Conservation (phyloP, 2,329 filamentous ascomycete genomes). For the Bipolaris zeicola region DNA sequence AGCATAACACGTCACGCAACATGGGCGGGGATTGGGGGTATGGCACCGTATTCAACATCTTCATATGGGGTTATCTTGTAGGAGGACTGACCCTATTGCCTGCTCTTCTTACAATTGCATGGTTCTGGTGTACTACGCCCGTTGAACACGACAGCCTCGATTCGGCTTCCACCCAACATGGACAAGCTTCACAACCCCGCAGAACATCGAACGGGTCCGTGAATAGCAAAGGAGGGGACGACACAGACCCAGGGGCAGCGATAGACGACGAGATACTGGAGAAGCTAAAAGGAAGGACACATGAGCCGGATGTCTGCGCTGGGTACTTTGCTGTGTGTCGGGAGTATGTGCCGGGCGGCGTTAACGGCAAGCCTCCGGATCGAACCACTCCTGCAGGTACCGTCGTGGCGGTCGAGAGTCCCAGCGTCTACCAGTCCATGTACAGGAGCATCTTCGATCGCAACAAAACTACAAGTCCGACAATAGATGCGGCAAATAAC, state of each 20-base stretch:
- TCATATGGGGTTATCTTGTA: constrained; percentile 35
- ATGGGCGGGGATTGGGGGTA: constrained; percentile 36
- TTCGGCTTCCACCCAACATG: background rate
- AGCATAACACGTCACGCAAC: constrained; percentile 26
- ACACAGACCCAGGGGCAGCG: constrained; percentile 22
- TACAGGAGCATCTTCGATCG: constrained; percentile 95
- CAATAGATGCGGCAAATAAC: constrained; percentile 59
- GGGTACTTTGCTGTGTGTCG: constrained; percentile 95
- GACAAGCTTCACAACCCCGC: constrained; percentile 2
- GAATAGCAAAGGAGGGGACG: constrained; percentile 18
- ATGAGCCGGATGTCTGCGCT: constrained; percentile 78
- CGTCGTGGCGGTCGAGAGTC: constrained; percentile 78
- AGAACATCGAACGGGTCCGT: constrained; percentile 21
- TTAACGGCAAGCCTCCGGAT: constrained; percentile 92
- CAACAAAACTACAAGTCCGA: constrained; percentile 61
- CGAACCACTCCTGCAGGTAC: constrained; percentile 79
- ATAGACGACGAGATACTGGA: constrained; percentile 33
- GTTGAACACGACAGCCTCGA: constrained; percentile 15
- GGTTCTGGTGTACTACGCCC: constrained; percentile 27
- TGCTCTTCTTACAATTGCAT: constrained; percentile 21
- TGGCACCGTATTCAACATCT: constrained; percentile 31
- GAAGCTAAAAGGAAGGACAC: constrained; percentile 42
- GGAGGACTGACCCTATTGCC: constrained; percentile 33
- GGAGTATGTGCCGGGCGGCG: constrained; percentile 88
- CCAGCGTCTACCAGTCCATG: constrained; percentile 97